Percentiles rank a stretch among this genome's conserved stretches.
Conservation (phyloP, 352 stramenopile species). For the Pythium insidiosum region DNA sequence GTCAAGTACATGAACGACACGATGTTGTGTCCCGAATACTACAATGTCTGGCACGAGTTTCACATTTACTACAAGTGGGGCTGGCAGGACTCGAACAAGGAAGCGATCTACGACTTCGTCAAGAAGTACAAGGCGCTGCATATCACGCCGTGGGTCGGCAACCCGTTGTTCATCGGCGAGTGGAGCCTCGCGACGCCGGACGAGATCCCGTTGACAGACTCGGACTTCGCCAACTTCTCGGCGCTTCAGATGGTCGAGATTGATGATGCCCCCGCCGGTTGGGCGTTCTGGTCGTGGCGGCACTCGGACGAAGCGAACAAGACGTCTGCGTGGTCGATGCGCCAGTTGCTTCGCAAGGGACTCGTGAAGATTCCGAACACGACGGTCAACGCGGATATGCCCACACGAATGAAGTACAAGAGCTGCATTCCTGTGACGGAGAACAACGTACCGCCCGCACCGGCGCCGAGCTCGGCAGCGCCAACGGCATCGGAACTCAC, state of each 20-base stretch:
- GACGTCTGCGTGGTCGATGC: slow-evolving; percentile 17
- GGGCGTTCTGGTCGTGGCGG: slow-evolving; percentile 20
- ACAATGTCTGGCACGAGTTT: slow-evolving; percentile 52
- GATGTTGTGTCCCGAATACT: slow-evolving; percentile 22
- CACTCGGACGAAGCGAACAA: slow-evolving; percentile 12
- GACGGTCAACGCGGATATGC: no score
- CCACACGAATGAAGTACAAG: no score
- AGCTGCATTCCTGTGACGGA: no score
- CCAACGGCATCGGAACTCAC: no score
- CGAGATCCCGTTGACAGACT: slow-evolving; percentile 22
- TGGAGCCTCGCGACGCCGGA: slow-evolving; percentile 33
- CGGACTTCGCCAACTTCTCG: slow-evolving; percentile 15
- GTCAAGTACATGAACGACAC: slow-evolving; percentile 21
- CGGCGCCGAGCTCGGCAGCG: no score
- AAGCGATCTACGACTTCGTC: slow-evolving; percentile 12
- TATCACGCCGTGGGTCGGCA: slow-evolving; percentile 16
- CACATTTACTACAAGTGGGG: slow-evolving; percentile 54
- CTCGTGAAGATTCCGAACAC: slow-evolving; percentile 8
- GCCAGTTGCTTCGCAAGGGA: slow-evolving; percentile 12
- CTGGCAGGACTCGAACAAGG: slow-evolving; percentile 14
- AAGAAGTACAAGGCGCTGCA: slow-evolving; percentile 9
- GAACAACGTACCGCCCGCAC: no score
- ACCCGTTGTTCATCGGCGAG: slow-evolving; percentile 45
- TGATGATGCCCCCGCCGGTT: slow-evolving; percentile 9
- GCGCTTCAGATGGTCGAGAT: slow-evolving; percentile 21